Evolutionary conservation across 441 rosid species (phyloP), one percentile per base, ranked within the genome.

Genomic region (Adansonia gregorii): DNA sequence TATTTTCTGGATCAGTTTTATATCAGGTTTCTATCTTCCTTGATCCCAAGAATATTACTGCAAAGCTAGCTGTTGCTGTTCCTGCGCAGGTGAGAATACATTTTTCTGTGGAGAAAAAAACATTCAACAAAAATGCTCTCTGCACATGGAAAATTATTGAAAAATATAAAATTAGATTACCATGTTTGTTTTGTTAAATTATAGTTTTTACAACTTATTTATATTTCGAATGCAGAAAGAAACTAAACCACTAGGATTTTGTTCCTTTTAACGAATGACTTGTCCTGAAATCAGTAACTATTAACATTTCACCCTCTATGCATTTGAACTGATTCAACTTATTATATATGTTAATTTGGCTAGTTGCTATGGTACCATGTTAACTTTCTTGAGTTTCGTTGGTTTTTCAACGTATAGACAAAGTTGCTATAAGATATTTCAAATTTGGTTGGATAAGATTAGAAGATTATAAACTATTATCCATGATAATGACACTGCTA

Each of bases 1-100:
- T 93, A 24, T 95, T 95, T 86, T 95, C 99, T 10, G 99, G 98
- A 46, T 89, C 99, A 52, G 88, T 81, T 68, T 78, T 95, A 6
- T 84, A 83, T 82, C 90, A 85, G 88, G 39, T 92, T 72, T 83
- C 90, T 76, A 81, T 95, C 66, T 1, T 93, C 78, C 90, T 95
- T 43, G 95, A 95, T 31, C 97, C 94, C 67, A 92, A 85, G 82
- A 80, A 66, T 65, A 92, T 95, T 78, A 94, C 93, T 8, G 55
- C 88, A 78, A 90, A 82, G 92, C 85, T 95, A 68, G 99, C 92
- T 78, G 88, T 89, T 78, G 76, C 94, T 76, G 99, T 93, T 85
- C 99, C 99, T 10, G 97, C 95, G 63, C 99, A 95, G 96, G 99
- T 95, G 78, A 82, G 82, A 43, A 67, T 51, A n/a, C 60, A 48